A percentile compares a stretch with the other conserved stretches of the same genome.
Evolutionary conservation across 148 eudicot genomes (phyloP).

Genomic region (Drosera capensis): DNA sequence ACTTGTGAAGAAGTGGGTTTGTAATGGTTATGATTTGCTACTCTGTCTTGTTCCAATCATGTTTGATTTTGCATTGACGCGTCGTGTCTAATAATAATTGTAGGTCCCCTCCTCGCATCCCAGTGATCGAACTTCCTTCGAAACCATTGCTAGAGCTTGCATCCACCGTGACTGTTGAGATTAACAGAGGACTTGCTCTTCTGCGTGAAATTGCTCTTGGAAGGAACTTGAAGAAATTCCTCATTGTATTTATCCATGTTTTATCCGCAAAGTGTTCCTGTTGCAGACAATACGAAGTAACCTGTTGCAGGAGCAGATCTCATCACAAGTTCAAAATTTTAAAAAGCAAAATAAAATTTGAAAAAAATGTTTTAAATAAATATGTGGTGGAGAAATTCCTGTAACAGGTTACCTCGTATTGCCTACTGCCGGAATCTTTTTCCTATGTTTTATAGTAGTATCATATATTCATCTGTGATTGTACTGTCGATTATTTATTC

Average conservation of each 20-base stretch:
- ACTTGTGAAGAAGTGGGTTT: conserved; percentile 35
- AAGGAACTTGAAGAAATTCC: conserved; percentile 47
- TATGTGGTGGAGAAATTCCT: too few species aligned
- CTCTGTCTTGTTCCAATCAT: conserved; percentile 14
- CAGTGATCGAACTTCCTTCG: conserved; percentile 39
- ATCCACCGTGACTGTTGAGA: conserved; percentile 25
- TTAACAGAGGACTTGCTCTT: conserved; percentile 26
- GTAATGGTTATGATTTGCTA: conserved; percentile 15
- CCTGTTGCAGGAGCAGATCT: neutral
- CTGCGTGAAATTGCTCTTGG: conserved; percentile 41
- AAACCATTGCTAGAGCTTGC: conserved; percentile 28
- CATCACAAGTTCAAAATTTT: neutral
- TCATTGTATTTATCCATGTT: conserved; percentile 26
- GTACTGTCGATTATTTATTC: neutral
- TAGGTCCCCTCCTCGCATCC: conserved; percentile 37
- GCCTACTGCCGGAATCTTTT: too few species aligned
- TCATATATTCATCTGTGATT: neutral
- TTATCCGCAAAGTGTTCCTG: neutral
- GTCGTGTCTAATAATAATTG: conserved; percentile 1
- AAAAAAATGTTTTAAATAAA: too few species aligned
- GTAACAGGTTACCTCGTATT: too few species aligned
- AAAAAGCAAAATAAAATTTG: too few species aligned
- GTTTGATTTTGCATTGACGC: conserved; percentile 7
- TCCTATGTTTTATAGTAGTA: neutral
- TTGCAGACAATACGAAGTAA: neutral